These are phyloP conservation scores for Stylonectria norvegica DNA, from an alignment of 2,329 filamentous ascomycete species.

Conservation along the genomic window DNA sequence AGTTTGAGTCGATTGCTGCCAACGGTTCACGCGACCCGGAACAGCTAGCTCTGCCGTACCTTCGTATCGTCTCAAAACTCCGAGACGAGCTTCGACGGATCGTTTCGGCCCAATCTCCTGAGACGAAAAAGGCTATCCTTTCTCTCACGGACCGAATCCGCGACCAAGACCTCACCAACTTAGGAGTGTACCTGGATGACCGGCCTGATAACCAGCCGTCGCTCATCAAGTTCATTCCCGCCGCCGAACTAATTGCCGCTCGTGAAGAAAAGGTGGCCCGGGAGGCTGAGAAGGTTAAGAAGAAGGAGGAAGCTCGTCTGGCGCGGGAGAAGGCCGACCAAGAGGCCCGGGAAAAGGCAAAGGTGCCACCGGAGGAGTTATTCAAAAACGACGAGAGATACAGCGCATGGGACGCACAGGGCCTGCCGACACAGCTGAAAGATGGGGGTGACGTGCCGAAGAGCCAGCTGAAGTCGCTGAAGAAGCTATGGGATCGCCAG, in stretches of 20 bases:
- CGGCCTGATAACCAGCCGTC: constrained; percentile 64
- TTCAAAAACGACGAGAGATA: constrained; percentile 59
- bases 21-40: constrained; percentile 50
- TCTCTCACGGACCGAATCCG: constrained; percentile 75
- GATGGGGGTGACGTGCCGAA: constrained; percentile 80
- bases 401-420: constrained; percentile 77
- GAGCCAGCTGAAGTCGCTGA: constrained; percentile 73
- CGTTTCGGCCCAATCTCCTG: constrained; percentile 41
- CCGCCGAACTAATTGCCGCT: constrained; percentile 54
- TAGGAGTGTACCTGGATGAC: constrained; percentile 87
- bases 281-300: constrained; percentile 57
- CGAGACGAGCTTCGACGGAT: constrained; percentile 62
- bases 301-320: constrained; percentile 53
- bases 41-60: constrained; percentile 52
- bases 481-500: constrained; percentile 87
- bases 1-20: constrained; percentile 45
- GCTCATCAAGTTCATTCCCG: constrained; percentile 65
- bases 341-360: constrained; percentile 57
- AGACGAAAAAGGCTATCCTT: constrained; percentile 69
- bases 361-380: constrained; percentile 52
- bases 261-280: constrained; percentile 58
- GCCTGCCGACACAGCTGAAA: constrained; percentile 72
- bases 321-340: constrained; percentile 49
- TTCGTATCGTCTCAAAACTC: constrained; percentile 52
- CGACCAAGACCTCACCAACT: constrained; percentile 74